Percentiles rank a stretch among this genome's conserved stretches.
phyloP scores from a whole-genome alignment of 2,329 filamentous ascomycete genomes.

The Emergomyces africanus region DNA sequence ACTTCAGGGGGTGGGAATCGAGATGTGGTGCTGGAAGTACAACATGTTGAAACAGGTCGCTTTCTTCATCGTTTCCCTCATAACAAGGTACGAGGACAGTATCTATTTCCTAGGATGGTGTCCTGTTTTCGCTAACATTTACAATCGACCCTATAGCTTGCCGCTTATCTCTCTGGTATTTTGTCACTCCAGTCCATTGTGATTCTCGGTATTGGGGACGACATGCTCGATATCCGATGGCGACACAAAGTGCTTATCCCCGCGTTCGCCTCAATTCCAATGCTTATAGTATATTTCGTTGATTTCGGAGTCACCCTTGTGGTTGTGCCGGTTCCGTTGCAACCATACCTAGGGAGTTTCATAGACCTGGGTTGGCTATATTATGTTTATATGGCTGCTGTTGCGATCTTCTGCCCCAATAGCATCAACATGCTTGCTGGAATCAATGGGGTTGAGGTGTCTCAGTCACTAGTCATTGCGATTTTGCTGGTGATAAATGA shows the following conservation, averaged over 20 bases:
- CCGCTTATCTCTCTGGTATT: conserved; percentile 87
- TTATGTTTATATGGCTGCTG: conserved; percentile 91
- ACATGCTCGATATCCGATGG: conserved; percentile 97
- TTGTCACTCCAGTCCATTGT: conserved; percentile 84
- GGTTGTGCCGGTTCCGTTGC: conserved; percentile 75
- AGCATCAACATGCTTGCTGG: conserved; percentile 99
- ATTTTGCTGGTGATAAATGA: conserved; percentile 77
- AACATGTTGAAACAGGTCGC: conserved; percentile 66
- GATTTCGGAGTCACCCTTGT: conserved; percentile 96
- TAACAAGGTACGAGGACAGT: conserved; percentile 54
- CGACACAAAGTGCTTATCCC: conserved; percentile 98
- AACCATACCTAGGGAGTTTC: conserved; percentile 71
- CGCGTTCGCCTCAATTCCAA: conserved; percentile 80
- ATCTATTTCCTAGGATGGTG: not conserved
- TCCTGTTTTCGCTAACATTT: not conserved
- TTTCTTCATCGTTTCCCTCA: conserved; percentile 88
- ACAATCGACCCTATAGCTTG: conserved; percentile 47
- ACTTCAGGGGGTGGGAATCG: conserved; percentile 88
- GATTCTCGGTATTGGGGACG: conserved; percentile 85
- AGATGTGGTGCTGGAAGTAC: conserved; percentile 64
- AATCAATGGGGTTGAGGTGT: conserved; percentile 97
- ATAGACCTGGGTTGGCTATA: conserved; percentile 74
- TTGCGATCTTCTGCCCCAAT: conserved; percentile 97
- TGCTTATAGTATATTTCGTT: conserved; percentile 95
- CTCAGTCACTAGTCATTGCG: conserved; percentile 85